Base-by-base conservation (phyloP, 2,329 filamentous ascomycete species). In the Achaetomium macrosporum region DNA sequence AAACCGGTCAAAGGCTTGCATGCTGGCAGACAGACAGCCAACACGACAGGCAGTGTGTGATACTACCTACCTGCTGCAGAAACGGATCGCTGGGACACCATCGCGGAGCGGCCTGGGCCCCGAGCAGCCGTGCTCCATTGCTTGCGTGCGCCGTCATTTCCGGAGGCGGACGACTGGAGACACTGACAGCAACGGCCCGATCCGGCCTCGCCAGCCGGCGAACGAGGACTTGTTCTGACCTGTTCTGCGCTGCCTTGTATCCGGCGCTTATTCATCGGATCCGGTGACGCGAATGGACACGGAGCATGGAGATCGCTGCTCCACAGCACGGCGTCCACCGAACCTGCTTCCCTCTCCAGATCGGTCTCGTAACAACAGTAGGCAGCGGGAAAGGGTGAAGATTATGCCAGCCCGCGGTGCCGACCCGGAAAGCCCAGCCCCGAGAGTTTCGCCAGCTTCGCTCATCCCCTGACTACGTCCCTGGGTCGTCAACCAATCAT, bases 161-260 rank as follows among this genome's bases (percentile, higher is more conserved):
- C 37, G 25, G 25, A 30, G n/a, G n/a, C 40, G 33, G 35, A 31
- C 39, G 33, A 49, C 44, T 48, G 43, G 45, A 57, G 16, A 31
- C 42, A 17, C 37, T 47, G 36, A 29, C 39, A 49, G 43, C 47
- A 53, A 57, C 56, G 58, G 56, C 49, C 58, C 53, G 56, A 53
- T 57, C 56, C 59, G 58, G 55, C 40, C 20, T 42, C 17, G 8
- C 44, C 19, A 17, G 19, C 45, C 31, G 43, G 40, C 20, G 19
- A 25, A n/a, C 37, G 20, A 41, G 30, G n/a, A n/a, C 12, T 16
- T 37, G 35, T 17, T 31, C n/a, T 33, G 29, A 5, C 20, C 40
- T 41, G 41, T 13, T 10, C 7, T 40, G 25, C 10, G 33, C 39
- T 40, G 25, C 10, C 40, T 33, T 31, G 48, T 19, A 42, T 45